These are phyloP conservation scores for Tylopilus felleus DNA, from an alignment of 768 basidiomycete species.

Conservation along the genomic window DNA sequence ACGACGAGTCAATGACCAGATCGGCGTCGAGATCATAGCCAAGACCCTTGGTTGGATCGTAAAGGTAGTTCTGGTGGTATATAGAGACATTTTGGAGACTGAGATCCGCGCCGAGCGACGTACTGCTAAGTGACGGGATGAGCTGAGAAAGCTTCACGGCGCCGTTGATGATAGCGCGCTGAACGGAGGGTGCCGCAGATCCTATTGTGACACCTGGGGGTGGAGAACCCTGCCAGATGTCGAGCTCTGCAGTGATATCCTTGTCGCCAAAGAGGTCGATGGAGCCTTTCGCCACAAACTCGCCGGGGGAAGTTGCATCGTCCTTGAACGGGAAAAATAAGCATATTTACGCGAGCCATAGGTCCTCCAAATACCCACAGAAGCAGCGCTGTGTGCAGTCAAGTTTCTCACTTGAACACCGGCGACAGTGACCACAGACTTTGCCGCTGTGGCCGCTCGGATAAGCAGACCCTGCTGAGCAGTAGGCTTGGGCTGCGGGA, in stretches of 20 bases:
- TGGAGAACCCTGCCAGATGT: slow-evolving; percentile 5
- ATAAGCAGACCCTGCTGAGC: not conserved
- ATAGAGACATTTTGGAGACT: slow-evolving; percentile 2
- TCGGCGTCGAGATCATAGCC: slow-evolving; percentile 4
- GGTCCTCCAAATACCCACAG: not conserved
- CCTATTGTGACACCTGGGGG: slow-evolving; percentile 1
- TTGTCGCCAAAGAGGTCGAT: slow-evolving; percentile 6
- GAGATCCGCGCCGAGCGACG: not conserved
- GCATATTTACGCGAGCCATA: not conserved
- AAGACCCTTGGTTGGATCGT: not conserved
- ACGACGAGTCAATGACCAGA: not conserved
- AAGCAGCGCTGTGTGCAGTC: not conserved
- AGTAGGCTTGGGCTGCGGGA: not conserved
- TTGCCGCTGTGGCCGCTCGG: not conserved
- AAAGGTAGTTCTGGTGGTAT: slow-evolving; percentile 8
- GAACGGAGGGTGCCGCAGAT: not conserved
- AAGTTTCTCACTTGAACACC: not conserved
- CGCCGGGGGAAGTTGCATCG: not conserved
- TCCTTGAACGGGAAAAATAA: not conserved
- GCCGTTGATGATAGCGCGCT: slow-evolving; percentile 1
- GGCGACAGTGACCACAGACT: not conserved
- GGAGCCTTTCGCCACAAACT: not conserved
- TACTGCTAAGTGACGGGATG: not conserved
- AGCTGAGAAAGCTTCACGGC: slow-evolving; percentile 2
- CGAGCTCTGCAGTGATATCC: not conserved